A percentile compares a stretch with the other conserved stretches of the same genome.
Evolutionary conservation across 192 early-diverging fungal species (phyloP).

Genomic region (Rhizoclosmatium globosum): DNA sequence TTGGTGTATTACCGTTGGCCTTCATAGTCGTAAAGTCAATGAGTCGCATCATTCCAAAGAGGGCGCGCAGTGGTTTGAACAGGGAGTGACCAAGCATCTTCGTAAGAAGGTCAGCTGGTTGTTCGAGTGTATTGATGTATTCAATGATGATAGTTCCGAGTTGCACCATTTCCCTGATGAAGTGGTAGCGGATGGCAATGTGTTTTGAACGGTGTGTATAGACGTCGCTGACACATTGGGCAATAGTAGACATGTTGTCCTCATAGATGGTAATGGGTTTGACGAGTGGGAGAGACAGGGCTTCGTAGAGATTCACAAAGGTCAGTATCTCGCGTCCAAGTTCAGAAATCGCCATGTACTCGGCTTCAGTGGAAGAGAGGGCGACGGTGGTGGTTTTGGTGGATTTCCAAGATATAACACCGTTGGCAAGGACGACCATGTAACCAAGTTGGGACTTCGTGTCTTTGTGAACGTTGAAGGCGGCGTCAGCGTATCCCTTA

Average conservation of each 20-base stretch:
- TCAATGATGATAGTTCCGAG: background rate
- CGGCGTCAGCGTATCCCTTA: conserved; percentile 20
- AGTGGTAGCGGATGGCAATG: conserved; percentile 26
- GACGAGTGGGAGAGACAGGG: background rate
- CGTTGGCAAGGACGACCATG: background rate
- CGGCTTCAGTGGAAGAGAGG: conserved; percentile 26
- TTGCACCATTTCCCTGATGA: conserved; percentile 21
- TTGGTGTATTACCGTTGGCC: too few species aligned
- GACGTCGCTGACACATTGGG: conserved; percentile 26
- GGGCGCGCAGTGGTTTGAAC: too few species aligned
- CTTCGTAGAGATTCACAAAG: conserved; percentile 9
- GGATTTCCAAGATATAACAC: conserved; percentile 30
- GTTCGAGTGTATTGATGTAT: conserved; percentile 1
- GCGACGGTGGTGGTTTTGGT: background rate
- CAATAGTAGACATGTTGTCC: conserved; percentile 20
- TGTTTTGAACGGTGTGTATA: conserved; percentile 13
- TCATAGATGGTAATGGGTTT: conserved; percentile 11
- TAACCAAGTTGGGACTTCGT: conserved; percentile 24
- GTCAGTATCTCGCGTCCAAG: conserved; percentile 20
- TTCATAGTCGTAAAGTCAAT: too few species aligned
- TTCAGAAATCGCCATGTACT: conserved; percentile 26
- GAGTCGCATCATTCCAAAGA: too few species aligned
- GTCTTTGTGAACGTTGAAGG: background rate
- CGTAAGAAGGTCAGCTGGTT: conserved; percentile 10
- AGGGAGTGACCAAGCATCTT: too few species aligned